Base-by-base conservation (phyloP, 2,329 filamentous ascomycete species). In the Plenodomus lindquistii region DNA sequence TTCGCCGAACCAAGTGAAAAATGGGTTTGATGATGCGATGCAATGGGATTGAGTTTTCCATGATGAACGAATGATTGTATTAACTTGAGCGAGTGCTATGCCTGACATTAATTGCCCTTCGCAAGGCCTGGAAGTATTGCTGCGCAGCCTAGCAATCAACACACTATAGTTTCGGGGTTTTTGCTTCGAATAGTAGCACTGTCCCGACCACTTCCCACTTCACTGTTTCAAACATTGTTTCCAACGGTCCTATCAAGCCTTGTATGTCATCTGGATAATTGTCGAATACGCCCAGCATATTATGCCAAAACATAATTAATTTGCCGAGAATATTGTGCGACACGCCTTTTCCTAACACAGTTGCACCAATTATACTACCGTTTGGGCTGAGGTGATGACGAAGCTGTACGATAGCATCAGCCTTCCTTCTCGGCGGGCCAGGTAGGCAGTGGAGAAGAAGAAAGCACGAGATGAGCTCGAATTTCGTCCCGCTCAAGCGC, bases 141-240 rank as follows among this genome's bases (percentile, higher is more conserved):
- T n/a, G n/a, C n/a, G n/a, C n/a, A n/a, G n/a, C 15, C 6, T 31
- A 31, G 27, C 11, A 15, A 4, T 31, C 15, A 7, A 13, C n/a
- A 8, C 9, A 31, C 15, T 13, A 31, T 13, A 31, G 27, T 13
- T 31, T 31, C 4, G 38, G 38, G 15, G n/a, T 2, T 40, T 27
- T 24, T 8, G 20, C 38, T 21, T 40, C 38, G 21, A 40, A 40
- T 19, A 40, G 27, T 40, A 40, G 18, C 4, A n/a, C 27, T 9
- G 38, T 40, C 20, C 38, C 38, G 18, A 22, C 19, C 38, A 40
- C 20, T 17, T 40, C 38, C 38, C 38, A 40, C 19, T 40, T 40
- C 20, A 40, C 38, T 27, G 19, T 27, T 13, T 40, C 38, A n/a
- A 40, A 40, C 4, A 40, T 15, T 8, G 19, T n/a, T 24, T 40